Percentiles rank a stretch among this genome's conserved stretches.
These are phyloP conservation scores for Phaffia tasmanica DNA, from an alignment of 768 basidiomycete genomes.

Conservation along the genomic window DNA sequence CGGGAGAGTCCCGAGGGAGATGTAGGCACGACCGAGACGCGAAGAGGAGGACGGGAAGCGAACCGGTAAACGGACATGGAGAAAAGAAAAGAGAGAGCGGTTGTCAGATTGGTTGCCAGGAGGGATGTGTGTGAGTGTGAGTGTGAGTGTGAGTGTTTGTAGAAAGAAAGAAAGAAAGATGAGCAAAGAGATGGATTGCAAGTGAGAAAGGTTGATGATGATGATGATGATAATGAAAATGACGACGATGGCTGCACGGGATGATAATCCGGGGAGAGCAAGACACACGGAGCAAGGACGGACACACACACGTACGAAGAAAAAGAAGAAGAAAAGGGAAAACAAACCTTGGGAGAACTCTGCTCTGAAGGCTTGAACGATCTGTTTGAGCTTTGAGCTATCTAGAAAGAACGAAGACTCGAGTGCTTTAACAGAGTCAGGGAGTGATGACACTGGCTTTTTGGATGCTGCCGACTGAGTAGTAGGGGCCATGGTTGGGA, in stretches of 20 bases:
- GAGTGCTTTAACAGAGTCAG: constrained; percentile 49
- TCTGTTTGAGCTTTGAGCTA: constrained; percentile 51
- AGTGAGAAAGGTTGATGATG: no score
- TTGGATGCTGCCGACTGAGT: neutral
- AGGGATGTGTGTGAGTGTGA: no score
- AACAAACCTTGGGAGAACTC: constrained; percentile 58
- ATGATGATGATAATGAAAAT: no score
- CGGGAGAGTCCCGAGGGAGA: constrained; percentile 3
- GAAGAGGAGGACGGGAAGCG: no score
- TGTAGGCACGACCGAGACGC: neutral
- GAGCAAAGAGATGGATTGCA: neutral
- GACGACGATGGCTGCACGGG: no score
- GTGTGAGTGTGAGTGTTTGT: neutral
- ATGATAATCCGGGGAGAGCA: no score
- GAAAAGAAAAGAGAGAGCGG: no score
- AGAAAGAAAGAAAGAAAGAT: neutral
- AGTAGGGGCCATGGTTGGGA: constrained; percentile 6
- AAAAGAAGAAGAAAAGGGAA: constrained; percentile 39
- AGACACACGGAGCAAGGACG: constrained; percentile 52
- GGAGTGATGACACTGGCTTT: constrained; percentile 25
- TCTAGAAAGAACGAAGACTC: constrained; percentile 61
- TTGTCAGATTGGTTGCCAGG: no score
- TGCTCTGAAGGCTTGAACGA: constrained; percentile 66
- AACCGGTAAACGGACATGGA: no score
- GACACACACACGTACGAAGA: no score